A percentile compares a stretch with the other conserved stretches of the same genome.
Evolutionary conservation across 257 asterid species (phyloP).

Genomic region (Primulina eburnea): DNA sequence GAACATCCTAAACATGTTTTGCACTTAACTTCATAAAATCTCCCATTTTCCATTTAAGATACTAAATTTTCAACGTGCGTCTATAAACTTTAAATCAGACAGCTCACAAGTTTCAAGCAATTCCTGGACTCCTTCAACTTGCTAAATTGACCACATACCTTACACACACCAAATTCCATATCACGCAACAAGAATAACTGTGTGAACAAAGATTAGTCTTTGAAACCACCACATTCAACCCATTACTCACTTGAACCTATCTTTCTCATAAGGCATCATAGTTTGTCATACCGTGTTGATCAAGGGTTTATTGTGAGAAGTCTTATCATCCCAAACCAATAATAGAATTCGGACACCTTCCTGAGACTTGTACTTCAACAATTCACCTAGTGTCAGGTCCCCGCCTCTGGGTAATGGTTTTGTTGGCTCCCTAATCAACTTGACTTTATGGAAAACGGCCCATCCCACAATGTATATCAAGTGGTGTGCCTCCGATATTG

Average conservation of each 20-base stretch:
- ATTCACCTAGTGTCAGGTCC: conserved; percentile 79
- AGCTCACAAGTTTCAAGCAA: neutral
- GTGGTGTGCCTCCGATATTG: conserved; percentile 86
- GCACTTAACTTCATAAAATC: neutral
- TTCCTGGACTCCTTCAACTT: conserved; percentile 5
- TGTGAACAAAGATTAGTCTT: neutral
- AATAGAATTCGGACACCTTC: conserved; percentile 95
- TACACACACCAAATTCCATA: conserved; percentile 17
- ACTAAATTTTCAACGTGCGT: neutral
- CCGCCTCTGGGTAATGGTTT: conserved; percentile 80
- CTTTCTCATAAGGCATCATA: neutral
- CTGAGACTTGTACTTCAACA: conserved; percentile 82
- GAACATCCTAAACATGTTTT: neutral
- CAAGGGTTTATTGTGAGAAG: conserved; percentile 67
- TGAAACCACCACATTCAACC: neutral
- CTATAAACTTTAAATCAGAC: neutral
- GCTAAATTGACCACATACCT: neutral
- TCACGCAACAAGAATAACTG: neutral
- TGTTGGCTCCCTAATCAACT: conserved; percentile 73
- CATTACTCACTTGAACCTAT: neutral
- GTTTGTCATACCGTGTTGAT: conserved; percentile 55
- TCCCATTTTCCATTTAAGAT: neutral
- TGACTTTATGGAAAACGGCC: conserved; percentile 77
- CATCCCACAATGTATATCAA: conserved; percentile 85
- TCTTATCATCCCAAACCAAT: conserved; percentile 91